phyloP scores from a whole-genome alignment of 2,329 filamentous ascomycete genomes.

The Lachnellula arida region DNA sequence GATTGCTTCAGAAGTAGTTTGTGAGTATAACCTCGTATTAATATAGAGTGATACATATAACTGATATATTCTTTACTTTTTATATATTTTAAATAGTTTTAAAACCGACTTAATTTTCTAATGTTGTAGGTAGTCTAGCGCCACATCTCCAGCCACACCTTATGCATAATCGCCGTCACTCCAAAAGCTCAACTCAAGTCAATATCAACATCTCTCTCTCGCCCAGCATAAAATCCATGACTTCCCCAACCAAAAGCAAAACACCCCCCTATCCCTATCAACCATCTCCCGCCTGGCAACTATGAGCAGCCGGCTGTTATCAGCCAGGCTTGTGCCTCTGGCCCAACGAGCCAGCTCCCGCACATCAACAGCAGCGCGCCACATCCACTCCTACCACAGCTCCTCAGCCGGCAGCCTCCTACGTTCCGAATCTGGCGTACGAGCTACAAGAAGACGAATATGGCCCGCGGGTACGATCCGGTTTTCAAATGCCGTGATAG shows the following conservation, averaged over 20 bases:
- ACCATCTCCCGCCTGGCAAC: conserved; percentile 17
- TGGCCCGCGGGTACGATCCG: conserved; percentile 75
- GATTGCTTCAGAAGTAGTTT: too few relatives aligned
- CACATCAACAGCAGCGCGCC: conserved; percentile 48
- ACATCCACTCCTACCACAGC: conserved; percentile 52
- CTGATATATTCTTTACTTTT: too few relatives aligned
- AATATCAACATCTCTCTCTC: conserved; percentile 6
- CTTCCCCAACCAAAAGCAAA: conserved; percentile 8
- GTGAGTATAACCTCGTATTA: too few relatives aligned
- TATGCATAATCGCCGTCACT: conserved; percentile 6
- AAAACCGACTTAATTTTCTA: too few relatives aligned
- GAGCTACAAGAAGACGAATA: conserved; percentile 57
- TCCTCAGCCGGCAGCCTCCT: conserved; percentile 65
- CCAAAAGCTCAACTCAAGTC: not conserved
- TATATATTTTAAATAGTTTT: too few relatives aligned
- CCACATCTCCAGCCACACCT: conserved; percentile 15
- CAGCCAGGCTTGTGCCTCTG: conserved; percentile 65
- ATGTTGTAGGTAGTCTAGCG: too few relatives aligned
- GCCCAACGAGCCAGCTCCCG: conserved; percentile 55
- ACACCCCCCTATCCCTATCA: not conserved
- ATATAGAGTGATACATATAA: too few relatives aligned
- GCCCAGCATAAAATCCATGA: conserved; percentile 16
- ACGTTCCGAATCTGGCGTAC: conserved; percentile 58
- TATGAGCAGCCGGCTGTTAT: conserved; percentile 55
- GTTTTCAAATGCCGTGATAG: conserved; percentile 72